Base-by-base conservation (phyloP, 208 protist species). In the Blastocrithidia nonstop region DNA sequence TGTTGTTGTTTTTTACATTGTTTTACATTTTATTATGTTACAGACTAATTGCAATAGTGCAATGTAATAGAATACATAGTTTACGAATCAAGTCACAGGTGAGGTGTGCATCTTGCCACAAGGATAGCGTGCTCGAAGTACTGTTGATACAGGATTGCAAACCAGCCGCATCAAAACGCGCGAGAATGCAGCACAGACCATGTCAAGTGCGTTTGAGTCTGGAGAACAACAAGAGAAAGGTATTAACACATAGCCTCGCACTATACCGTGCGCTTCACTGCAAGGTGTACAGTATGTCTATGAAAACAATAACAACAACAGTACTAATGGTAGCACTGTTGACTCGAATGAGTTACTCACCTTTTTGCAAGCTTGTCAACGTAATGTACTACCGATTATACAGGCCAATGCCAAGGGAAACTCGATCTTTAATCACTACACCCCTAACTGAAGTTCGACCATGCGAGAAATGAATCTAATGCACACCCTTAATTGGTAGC, bases 261-360 rank as follows among this genome's bases (percentile, higher is more conserved):
- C 61, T 36, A 15, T 49, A 1, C 60, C 49, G 9, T 63, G 84
- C 35, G 75, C 81, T 9, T 62, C 61, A 0, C 50, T 88, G 3
- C 66, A 83, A 16, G 80, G 80, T 1, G 50, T 87, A 11, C 77
- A 91, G 57, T 90, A 88, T 54, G 73, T 88, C 7, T 90, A 94
- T 46, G 25, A 61, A 23, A 58, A 35, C 29, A 35, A 35, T n/a
- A 35, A 35, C 29, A 35, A 35, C 29, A 35, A 35, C 29, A n/a
- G 29, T 35, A n/a, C n/a, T n/a, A n/a, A 35, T n/a, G 29, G 29
- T n/a, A n/a, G 29, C 29, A 11, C n/a, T n/a, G 29, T 46, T 59
- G 3, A n/a, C n/a, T n/a, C n/a, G n/a, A n/a, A n/a, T n/a, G n/a
- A n/a, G n/a, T n/a, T n/a, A n/a, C n/a, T n/a, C n/a, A n/a, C n/a